phyloP scores from a whole-genome alignment of 768 basidiomycete species.

The Termitomyces sp. region DNA sequence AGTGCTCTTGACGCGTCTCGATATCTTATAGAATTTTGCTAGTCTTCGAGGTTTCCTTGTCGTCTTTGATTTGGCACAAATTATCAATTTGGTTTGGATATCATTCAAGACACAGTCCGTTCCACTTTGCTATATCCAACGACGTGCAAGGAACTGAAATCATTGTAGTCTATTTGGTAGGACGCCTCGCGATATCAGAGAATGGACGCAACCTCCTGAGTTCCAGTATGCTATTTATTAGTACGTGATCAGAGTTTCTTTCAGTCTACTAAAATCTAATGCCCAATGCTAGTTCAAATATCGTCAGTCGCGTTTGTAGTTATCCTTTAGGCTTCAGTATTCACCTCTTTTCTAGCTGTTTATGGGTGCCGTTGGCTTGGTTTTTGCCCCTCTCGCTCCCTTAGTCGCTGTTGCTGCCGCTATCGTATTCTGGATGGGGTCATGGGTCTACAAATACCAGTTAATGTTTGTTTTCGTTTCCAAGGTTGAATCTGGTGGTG shows the following conservation, averaged over 20 bases:
- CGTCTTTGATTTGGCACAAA: constrained; percentile 93
- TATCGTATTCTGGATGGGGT: constrained; percentile 82
- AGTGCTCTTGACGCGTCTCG: background rate
- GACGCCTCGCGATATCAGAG: constrained; percentile 84
- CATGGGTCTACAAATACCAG: constrained; percentile 93
- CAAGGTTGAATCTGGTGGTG: constrained; percentile 90
- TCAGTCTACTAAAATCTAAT: constrained; percentile 6
- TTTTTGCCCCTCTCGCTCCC: constrained; percentile 94
- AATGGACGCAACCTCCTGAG: constrained; percentile 87
- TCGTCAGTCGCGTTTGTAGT: constrained; percentile 31
- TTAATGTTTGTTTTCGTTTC: constrained; percentile 92
- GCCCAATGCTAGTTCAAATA: constrained; percentile 40
- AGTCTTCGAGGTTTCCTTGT: constrained; percentile 92
- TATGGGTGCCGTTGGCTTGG: constrained; percentile 88
- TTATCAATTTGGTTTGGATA: constrained; percentile 82
- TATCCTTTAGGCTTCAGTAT: background rate
- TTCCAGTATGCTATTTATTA: constrained; percentile 86
- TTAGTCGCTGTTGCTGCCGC: constrained; percentile 80
- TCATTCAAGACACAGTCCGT: constrained; percentile 78
- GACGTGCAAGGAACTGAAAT: background rate
- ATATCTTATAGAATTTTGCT: background rate
- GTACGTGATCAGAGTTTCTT: constrained; percentile 35
- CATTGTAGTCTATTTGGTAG: constrained; percentile 66
- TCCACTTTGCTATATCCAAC: background rate
- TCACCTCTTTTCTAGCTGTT: constrained; percentile 46